Percentiles rank a stretch among this genome's conserved stretches.
Conservation (phyloP, 2,329 filamentous ascomycete genomes). For the Aspergillus ochraceus region DNA sequence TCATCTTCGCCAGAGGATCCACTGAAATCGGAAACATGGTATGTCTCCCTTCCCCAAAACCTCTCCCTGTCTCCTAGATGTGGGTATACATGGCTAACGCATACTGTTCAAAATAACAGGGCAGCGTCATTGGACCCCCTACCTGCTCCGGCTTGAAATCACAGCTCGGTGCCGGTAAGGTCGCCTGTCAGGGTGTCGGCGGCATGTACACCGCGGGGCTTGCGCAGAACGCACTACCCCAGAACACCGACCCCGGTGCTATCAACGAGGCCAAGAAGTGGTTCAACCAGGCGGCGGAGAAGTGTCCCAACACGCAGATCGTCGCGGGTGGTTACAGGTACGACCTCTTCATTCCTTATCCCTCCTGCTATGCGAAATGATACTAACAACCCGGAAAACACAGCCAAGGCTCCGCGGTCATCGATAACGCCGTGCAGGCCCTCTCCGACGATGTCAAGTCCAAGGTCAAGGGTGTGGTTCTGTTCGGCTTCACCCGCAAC, state of each 20-base stretch:
- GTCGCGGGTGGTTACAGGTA: constrained; percentile 48
- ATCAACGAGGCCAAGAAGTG: constrained; percentile 45
- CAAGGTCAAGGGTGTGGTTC: constrained; percentile 41
- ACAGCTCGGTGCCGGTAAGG: constrained; percentile 21
- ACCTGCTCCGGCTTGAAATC: constrained; percentile 29
- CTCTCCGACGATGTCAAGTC: constrained; percentile 23
- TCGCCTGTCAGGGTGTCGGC: constrained; percentile 47
- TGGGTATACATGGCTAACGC: no score
- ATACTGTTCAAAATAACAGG: constrained; percentile 16
- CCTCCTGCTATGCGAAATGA: no score
- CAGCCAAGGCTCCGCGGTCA: constrained; percentile 47
- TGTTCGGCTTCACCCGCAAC: constrained; percentile 39
- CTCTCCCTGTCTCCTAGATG: no score
- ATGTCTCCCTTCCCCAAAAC: neutral
- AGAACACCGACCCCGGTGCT: constrained; percentile 34
- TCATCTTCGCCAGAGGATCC: constrained; percentile 44
- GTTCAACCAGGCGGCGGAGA: constrained; percentile 41
- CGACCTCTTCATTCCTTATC: neutral
- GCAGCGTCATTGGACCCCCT: constrained; percentile 28
- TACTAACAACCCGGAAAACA: constrained; percentile 15
- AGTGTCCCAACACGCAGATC: constrained; percentile 47
- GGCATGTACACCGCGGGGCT: constrained; percentile 42
- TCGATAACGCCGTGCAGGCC: constrained; percentile 41
- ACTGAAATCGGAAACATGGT: constrained; percentile 44
- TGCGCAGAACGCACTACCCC: constrained; percentile 38